Evolutionary conservation across 2,329 filamentous ascomycete genomes (phyloP).

Genomic region (Xylariales sp.): DNA sequence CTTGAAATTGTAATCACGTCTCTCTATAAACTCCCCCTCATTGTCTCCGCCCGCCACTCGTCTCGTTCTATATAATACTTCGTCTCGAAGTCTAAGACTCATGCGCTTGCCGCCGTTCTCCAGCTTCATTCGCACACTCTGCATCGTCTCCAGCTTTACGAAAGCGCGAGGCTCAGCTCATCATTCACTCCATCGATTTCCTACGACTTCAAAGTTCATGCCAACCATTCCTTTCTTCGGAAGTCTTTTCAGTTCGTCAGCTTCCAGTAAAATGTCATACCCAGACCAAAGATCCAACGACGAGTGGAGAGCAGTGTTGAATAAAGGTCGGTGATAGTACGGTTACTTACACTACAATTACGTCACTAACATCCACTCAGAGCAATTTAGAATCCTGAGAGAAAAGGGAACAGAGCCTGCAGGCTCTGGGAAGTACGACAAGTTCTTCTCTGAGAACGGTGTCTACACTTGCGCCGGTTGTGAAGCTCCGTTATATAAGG

Average conservation of each 20-base stretch:
- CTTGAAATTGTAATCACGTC: no score
- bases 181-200: conserved; percentile 17
- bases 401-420: conserved; percentile 87
- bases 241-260: conserved; percentile 66
- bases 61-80: no score
- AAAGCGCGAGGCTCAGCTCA: conserved; percentile 28
- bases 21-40: background rate
- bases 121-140: conserved; percentile 40
- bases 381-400: conserved; percentile 92
- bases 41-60: no score
- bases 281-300: conserved; percentile 76
- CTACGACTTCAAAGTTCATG: conserved; percentile 51
- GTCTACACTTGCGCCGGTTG: conserved; percentile 88
- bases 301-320: conserved; percentile 87
- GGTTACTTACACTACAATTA: background rate
- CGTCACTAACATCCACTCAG: conserved; percentile 38
- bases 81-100: conserved; percentile 14
- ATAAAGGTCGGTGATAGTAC: conserved; percentile 34
- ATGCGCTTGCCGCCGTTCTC: conserved; percentile 50
- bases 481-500: conserved; percentile 83
- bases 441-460: conserved; percentile 71
- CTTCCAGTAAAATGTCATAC: conserved; percentile 60
- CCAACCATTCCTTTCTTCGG: conserved; percentile 74
- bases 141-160: conserved; percentile 41
- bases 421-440: conserved; percentile 78